Base-by-base conservation (phyloP, 805 yeast species). In the Starmerella tilneyi region DNA sequence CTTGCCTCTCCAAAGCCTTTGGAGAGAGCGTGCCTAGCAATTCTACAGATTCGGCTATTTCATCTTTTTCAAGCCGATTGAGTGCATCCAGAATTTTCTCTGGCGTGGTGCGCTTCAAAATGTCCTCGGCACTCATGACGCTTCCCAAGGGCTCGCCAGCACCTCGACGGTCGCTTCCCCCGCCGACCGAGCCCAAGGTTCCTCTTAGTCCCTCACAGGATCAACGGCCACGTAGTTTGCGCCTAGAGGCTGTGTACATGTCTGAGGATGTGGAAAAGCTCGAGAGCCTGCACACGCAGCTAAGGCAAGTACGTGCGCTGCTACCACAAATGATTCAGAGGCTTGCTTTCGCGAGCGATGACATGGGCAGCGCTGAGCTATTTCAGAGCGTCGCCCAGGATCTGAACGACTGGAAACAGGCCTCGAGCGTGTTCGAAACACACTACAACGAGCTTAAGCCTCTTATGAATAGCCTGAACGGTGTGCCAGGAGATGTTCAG, bases 1-100 rank as follows among this genome's bases (percentile, higher is more conserved):
- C 96, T 43, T 74, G 69, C 9, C 67, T 63, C 0, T 81, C 81
- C n/a, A 89, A 67, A 45, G 71, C 70, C 57, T 80, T 79, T 1
- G 86, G 76, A 1, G 89, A 65, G 11, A 73, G 61, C 0, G 72
- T 53, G 2, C 69, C 53, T 15, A 80, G 56, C 5, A 78, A 57
- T 9, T 58, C 56, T 3, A 68, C 56, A 1, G 74, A 71, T 30
- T 69, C 69, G 35, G 71, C 71, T 5, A 70, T 67, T 54, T 79
- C 84, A 34, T 73, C 77, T 5, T 64, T 55, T 44, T 72, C 66
- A 52, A 79, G 84, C 16, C 69, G 66, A 1, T 57, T 56, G 4
- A 78, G 56, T 20, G 75, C 66, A 5, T 56, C 50, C 16, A 21
- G 34, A 11, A 42, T 38, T 20, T 16, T 20, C 9, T 9, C 13